Evolutionary conservation across 2,329 filamentous ascomycete species (phyloP).

Genomic region (Alternaria sp.): DNA sequence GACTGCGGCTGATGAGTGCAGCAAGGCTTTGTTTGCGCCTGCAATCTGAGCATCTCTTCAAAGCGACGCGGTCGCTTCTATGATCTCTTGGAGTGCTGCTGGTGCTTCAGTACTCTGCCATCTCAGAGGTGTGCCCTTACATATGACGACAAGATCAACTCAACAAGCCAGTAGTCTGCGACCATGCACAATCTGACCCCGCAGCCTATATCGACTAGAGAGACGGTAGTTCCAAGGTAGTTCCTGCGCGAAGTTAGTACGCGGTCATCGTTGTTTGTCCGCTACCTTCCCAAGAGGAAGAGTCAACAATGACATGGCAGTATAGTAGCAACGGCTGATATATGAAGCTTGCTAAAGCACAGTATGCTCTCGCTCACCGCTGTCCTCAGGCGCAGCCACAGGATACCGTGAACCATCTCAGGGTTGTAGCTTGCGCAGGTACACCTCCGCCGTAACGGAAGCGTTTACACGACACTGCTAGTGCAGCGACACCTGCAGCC

Average conservation of each 20-base stretch:
- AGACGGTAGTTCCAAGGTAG: background rate
- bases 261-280: background rate
- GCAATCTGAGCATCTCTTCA: background rate
- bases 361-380: background rate
- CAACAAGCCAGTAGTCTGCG: background rate
- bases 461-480: background rate
- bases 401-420: background rate
- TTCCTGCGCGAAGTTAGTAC: background rate
- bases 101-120: background rate
- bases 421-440: constrained; percentile 3
- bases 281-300: background rate
- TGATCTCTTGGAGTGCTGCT: background rate
- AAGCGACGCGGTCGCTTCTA: background rate
- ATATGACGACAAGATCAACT: background rate
- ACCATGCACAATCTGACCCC: background rate
- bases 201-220: background rate
- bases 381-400: background rate
- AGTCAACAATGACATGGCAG: background rate
- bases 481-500: background rate
- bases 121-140: background rate
- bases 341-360: background rate
- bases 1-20: background rate
- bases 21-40: background rate
- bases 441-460: background rate
- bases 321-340: background rate